Evolutionary conservation across 129 eudicot genomes (phyloP), one percentile per base, ranked within the genome.

Genomic region (Solidago caesia): DNA sequence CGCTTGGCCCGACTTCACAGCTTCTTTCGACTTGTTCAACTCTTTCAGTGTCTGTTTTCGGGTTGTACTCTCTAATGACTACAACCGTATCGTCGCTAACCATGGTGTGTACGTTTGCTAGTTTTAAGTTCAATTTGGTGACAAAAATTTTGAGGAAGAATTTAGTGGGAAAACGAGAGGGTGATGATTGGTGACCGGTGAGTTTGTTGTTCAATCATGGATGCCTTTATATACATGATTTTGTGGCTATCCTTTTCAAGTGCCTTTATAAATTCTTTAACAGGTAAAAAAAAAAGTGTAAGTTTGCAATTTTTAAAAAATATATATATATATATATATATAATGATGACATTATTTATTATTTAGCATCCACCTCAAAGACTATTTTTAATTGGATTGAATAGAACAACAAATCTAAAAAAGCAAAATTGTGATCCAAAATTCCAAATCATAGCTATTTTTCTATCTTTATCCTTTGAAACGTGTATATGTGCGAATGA

Each of bases 1-100:
- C 92, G 48, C 76, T 81, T 15, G 99, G 97, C 0, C 99, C 97
- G 13, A 95, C 96, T 64, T 95, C 99, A 33, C 99, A 95, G 64
- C 87, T 82, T 72, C 84, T 81, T 89, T 95, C 99, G 0, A 95
- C 89, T 10, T 91, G 90, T 55, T 85, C 96, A 10, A 91, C 99
- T 53, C 63, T 73, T 4, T 52, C 53, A 14, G 79, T n/a, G 73
- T 95, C 99, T 16, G 66, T 83, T 74, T 82, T 81, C 0, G 67
- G 82, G 55, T 94, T 94, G 67, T 74, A 94, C 13, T 87, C 89
- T 55, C 99, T 71, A 12, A 88, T 84, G 26, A 67, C 79, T 72
- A 63, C 77, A 68, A 12, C 69, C 15, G 63, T 47, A 13, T 16
- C 67, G 21, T 56, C 82, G 44, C 72, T 82, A 79, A 51, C 82